phyloP scores from a whole-genome alignment of 371 early-diverging fungal species.

The Apophysomyces ossiformis region DNA sequence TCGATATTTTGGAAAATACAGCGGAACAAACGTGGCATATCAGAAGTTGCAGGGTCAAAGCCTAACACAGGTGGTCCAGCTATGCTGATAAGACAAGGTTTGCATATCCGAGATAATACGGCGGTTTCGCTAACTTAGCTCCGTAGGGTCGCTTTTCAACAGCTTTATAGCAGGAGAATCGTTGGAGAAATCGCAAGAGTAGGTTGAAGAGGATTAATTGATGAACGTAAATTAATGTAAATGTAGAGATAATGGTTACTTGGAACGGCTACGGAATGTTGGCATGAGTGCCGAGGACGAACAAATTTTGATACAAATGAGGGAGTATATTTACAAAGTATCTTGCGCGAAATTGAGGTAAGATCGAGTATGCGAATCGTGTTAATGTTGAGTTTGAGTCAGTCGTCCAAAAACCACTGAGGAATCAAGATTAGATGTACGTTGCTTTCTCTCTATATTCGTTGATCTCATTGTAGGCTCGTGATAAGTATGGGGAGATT shows the following conservation, averaged over 20 bases:
- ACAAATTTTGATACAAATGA: slow-evolving; percentile 71
- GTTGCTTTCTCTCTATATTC: neutral
- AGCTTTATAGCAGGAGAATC: slow-evolving; percentile 23
- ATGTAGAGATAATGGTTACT: slow-evolving; percentile 56
- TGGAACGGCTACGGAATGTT: slow-evolving; percentile 66
- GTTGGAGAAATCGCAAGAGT: slow-evolving; percentile 56
- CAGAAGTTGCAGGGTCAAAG: slow-evolving; percentile 12
- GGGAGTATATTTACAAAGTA: slow-evolving; percentile 79
- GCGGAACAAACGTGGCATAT: slow-evolving; percentile 31
- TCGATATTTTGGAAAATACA: slow-evolving; percentile 64
- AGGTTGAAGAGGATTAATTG: slow-evolving; percentile 15
- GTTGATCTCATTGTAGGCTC: neutral
- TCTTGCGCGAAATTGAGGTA: slow-evolving; percentile 63
- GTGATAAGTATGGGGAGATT: slow-evolving; percentile 47
- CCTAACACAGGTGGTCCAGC: slow-evolving; percentile 17
- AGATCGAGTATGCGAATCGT: neutral
- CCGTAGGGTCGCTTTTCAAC: slow-evolving; percentile 30
- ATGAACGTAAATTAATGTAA: neutral
- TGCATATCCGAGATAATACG: neutral
- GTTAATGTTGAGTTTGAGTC: neutral
- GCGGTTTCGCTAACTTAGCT: neutral
- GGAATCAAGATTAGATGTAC: slow-evolving; percentile 26
- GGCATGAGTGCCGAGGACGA: slow-evolving; percentile 84
- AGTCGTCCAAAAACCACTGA: slow-evolving; percentile 40
- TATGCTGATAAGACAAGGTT: slow-evolving; percentile 28